Evolutionary conservation across 2,329 filamentous ascomycete species (phyloP).

Genomic region (Nigrospora sphaerica): DNA sequence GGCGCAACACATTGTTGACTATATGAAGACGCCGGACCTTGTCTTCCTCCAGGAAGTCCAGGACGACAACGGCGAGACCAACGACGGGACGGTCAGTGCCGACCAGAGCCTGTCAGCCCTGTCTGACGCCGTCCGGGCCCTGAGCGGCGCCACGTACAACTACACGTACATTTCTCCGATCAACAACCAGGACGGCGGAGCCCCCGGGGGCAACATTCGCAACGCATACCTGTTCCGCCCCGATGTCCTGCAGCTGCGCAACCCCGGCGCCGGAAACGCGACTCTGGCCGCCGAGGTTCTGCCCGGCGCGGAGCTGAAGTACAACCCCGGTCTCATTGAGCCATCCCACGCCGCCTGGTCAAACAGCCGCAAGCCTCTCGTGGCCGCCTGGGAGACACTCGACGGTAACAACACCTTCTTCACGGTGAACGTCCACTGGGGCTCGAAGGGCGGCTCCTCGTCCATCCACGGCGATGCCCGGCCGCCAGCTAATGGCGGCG

Average conservation of each 20-base stretch:
- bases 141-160: conserved; percentile 45
- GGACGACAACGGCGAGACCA: conserved; percentile 54
- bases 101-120: conserved; percentile 54
- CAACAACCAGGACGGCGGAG: conserved; percentile 56
- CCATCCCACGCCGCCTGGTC: conserved; percentile 53
- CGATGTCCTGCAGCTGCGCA: conserved; percentile 48
- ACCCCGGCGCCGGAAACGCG: conserved; percentile 47
- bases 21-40: conserved; percentile 56
- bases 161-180: conserved; percentile 54
- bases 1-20: conserved; percentile 58
- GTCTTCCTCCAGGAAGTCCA: conserved; percentile 67
- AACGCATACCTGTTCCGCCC: conserved; percentile 63
- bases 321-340: conserved; percentile 64
- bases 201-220: conserved; percentile 66
- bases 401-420: conserved; percentile 52
- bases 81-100: conserved; percentile 50
- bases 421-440: conserved; percentile 65
- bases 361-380: conserved; percentile 59
- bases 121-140: conserved; percentile 38
- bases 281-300: conserved; percentile 52
- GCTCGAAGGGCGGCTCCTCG: conserved; percentile 59
- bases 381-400: conserved; percentile 56
- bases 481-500: conserved; percentile 58
- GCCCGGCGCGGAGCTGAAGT: conserved; percentile 49
- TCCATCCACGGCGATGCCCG: conserved; percentile 58